Conservation (phyloP, 768 basidiomycete species). For the Mycena haematopus region DNA sequence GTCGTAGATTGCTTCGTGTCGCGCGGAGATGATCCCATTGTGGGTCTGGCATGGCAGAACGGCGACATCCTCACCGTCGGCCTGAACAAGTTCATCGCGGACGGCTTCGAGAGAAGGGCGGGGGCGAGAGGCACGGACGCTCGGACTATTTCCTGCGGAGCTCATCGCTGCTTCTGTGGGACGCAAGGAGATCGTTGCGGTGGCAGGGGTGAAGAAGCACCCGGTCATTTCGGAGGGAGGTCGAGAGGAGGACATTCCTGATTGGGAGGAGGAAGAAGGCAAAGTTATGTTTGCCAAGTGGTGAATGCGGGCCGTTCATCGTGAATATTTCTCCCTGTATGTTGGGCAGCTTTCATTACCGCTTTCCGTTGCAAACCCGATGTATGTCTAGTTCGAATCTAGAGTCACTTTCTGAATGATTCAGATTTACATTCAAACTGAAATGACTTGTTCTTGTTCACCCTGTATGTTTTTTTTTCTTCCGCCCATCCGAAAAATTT, state of each 20-base stretch:
- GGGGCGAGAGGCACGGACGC: conserved; percentile 14
- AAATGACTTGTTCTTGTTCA: too few relatives aligned
- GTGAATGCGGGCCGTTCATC: conserved; percentile 16
- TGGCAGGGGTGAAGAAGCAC: conserved; percentile 20
- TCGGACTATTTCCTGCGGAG: conserved; percentile 14
- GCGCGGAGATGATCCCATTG: conserved; percentile 6
- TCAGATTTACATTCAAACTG: too few relatives aligned
- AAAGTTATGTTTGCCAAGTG: conserved; percentile 21
- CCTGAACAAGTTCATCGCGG: conserved; percentile 13
- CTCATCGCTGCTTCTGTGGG: conserved; percentile 20
- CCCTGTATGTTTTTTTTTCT: too few relatives aligned
- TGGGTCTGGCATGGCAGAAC: conserved; percentile 19
- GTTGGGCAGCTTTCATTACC: too few relatives aligned
- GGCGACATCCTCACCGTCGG: conserved; percentile 18
- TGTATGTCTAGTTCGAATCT: too few relatives aligned
- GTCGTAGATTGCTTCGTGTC: conserved; percentile 20
- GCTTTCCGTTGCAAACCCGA: too few relatives aligned
- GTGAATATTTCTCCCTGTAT: too few relatives aligned
- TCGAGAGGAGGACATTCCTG: conserved; percentile 15
- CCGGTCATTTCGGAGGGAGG: conserved; percentile 17
- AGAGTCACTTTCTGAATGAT: too few relatives aligned
- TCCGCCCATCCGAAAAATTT: too few relatives aligned
- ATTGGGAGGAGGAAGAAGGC: conserved; percentile 23
- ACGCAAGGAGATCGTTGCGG: conserved; percentile 16
- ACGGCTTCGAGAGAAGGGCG: conserved; percentile 19